Base-by-base conservation (phyloP, 140 eudicot species). In the Flaveria floridana region DNA sequence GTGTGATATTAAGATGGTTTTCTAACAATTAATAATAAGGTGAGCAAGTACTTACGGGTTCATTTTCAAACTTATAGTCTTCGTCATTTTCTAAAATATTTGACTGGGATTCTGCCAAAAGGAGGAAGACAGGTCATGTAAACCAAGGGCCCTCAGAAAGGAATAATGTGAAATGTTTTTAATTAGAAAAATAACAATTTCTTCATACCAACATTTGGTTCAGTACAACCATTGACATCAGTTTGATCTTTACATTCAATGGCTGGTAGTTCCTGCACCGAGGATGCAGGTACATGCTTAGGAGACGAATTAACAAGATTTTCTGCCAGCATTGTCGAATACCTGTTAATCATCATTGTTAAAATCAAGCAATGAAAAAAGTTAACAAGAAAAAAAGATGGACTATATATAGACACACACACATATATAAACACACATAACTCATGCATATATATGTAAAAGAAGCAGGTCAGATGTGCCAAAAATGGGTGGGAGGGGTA, bases 271-370 rank as follows among this genome's bases (percentile, higher is more conserved):
- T 81, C 90, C 62, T 74, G 89, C 61, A 62, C 76, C 21, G 74
- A 48, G 7, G 78, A 61, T 51, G 79, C 55, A 47, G 81, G 76
- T 10, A 71, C 70, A 51, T 84, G 79, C 71, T 74, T 55, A 23
- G 84, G 80, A 68, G 91, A 83, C 50, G 96, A 59, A 55, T 77
- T 85, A 50, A 83, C 93, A 79, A 95, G 99, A 82, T 95, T 95
- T 78, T 95, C 97, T 44, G 99, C 99, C 73, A 95, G 88, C 99
- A 91, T 95, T 48, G 96, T 91, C 28, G 99, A 95, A 83, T 95
- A 95, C 91, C 99, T 94, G 79, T 76, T 7, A 37, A 58, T 66
- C 73, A 37, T 67, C 70, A 41, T 79, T 56, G 20, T 79, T 34
- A 73, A 14, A 13, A 42, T 70, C 47, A 73, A 55, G 68, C 42